These are phyloP conservation scores for Nakazawaea laoshanensis DNA, from an alignment of 805 yeast genomes.

Conservation along the genomic window DNA sequence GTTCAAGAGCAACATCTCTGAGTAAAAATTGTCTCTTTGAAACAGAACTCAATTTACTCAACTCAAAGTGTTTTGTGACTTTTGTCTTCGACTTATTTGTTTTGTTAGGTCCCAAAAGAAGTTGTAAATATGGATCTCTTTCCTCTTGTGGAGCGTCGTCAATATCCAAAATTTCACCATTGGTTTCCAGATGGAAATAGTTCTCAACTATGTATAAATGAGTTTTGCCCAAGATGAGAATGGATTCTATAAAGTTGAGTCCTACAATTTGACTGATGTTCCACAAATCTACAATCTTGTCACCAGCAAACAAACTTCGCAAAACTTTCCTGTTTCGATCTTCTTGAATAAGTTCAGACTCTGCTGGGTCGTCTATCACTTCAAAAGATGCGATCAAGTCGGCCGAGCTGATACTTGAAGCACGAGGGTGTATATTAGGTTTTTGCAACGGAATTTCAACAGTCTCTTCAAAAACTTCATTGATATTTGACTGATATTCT, in stretches of 20 bases:
- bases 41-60: slow-evolving; percentile 50
- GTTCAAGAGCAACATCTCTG: slow-evolving; percentile 74
- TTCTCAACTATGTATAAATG: slow-evolving; percentile 64
- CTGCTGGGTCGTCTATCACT: slow-evolving; percentile 30
- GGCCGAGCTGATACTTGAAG: slow-evolving; percentile 7
- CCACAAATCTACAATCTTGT: slow-evolving; percentile 62
- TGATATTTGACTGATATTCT: slow-evolving; percentile 16
- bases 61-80: slow-evolving; percentile 55
- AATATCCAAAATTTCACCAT: slow-evolving; percentile 53
- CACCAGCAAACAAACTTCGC: slow-evolving; percentile 61
- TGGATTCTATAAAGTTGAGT: slow-evolving; percentile 66
- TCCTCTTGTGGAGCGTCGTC: slow-evolving; percentile 53
- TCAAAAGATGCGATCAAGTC: slow-evolving; percentile 27
- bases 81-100: slow-evolving; percentile 15
- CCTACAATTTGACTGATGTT: slow-evolving; percentile 73
- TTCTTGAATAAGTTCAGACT: slow-evolving; percentile 31
- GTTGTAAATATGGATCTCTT: slow-evolving; percentile 61
- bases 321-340: slow-evolving; percentile 72
- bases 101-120: slow-evolving; percentile 44
- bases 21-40: slow-evolving; percentile 70
- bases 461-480: background rate
- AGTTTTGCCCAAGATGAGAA: slow-evolving; percentile 58
- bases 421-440: background rate
- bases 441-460: background rate
- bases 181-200: slow-evolving; percentile 50